A percentile compares a stretch with the other conserved stretches of the same genome.
phyloP scores from a whole-genome alignment of 768 basidiomycete species.

The Lactarius tabidus region DNA sequence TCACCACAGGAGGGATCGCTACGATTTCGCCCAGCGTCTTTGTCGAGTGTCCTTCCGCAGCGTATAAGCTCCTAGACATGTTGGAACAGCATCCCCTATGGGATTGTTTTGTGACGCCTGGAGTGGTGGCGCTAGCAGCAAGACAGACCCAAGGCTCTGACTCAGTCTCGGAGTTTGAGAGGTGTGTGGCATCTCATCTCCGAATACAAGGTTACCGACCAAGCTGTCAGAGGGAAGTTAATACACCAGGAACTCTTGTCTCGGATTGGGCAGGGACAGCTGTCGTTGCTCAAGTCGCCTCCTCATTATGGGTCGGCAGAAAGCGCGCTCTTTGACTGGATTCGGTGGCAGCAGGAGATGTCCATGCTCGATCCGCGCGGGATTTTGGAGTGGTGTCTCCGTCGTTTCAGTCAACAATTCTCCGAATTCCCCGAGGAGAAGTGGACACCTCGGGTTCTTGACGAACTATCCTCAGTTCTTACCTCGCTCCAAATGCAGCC shows the following conservation, averaged over 20 bases:
- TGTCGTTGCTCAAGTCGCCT: constrained; percentile 53
- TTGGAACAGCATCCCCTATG: constrained; percentile 61
- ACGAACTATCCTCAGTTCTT: constrained; percentile 36
- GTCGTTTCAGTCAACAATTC: constrained; percentile 39
- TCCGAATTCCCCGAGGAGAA: constrained; percentile 35
- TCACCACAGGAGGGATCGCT: constrained; percentile 57
- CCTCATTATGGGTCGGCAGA: constrained; percentile 31
- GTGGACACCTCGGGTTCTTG: constrained; percentile 39
- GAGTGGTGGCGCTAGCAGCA: constrained; percentile 54
- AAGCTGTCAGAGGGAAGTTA: constrained; percentile 25
- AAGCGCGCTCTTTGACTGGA: constrained; percentile 11
- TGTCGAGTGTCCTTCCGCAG: constrained; percentile 46
- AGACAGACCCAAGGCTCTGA: constrained; percentile 34
- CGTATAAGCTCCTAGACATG: constrained; percentile 46
- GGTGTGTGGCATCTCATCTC: constrained; percentile 6
- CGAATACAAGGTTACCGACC: neutral
- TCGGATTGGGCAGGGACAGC: constrained; percentile 51
- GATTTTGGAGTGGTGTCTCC: constrained; percentile 43
- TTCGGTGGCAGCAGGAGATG: constrained; percentile 11
- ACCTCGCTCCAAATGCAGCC: constrained; percentile 55
- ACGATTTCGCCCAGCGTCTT: constrained; percentile 67
- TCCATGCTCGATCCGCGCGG: constrained; percentile 34
- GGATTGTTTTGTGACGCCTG: constrained; percentile 63
- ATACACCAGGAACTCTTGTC: constrained; percentile 35
- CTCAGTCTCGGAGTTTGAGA: constrained; percentile 24